Evolutionary conservation across 2,329 filamentous ascomycete species (phyloP).

Genomic region (Fusarium buharicum): DNA sequence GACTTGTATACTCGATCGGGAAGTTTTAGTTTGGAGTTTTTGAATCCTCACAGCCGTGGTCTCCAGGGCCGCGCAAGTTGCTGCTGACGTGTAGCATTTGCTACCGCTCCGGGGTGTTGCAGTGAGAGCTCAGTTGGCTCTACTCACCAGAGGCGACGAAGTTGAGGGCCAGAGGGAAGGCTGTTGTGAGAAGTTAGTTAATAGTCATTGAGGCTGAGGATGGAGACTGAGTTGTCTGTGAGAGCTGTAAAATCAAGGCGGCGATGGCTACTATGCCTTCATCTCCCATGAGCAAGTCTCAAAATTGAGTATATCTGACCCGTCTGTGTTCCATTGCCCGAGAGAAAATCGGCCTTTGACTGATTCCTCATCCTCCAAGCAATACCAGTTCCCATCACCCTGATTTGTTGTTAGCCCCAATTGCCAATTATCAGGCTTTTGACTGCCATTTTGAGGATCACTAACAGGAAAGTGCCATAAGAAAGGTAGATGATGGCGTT

Average conservation of each 20-base stretch:
- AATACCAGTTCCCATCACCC: conserved; percentile 72
- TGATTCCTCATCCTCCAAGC: conserved; percentile 70
- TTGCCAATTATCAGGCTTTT: neutral
- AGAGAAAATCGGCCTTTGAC: conserved; percentile 75
- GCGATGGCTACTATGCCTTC: neutral
- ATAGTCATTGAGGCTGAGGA: neutral
- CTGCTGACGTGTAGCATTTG: conserved; percentile 55
- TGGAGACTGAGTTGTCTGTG: conserved; percentile 2
- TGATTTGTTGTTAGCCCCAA: conserved; percentile 28
- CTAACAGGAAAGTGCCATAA: conserved; percentile 80
- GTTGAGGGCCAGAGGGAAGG: conserved; percentile 83
- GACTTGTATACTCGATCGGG: conserved; percentile 36
- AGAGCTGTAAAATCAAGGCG: conserved; percentile 3
- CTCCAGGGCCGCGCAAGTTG: conserved; percentile 21
- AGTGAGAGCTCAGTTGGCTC: conserved; percentile 47
- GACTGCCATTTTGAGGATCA: conserved; percentile 15
- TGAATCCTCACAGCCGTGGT: conserved; percentile 15
- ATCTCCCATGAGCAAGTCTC: conserved; percentile 10
- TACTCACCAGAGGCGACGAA: conserved; percentile 94
- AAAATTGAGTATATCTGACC: conserved; percentile 64
- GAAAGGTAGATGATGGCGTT: conserved; percentile 87
- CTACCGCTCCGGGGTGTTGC: conserved; percentile 69
- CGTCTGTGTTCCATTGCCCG: conserved; percentile 84
- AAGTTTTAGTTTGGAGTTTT: conserved; percentile 12
- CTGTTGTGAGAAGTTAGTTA: conserved; percentile 59